These are phyloP conservation scores for Paecilomyces formosus DNA, from an alignment of 2,329 filamentous ascomycete genomes.

Conservation along the genomic window DNA sequence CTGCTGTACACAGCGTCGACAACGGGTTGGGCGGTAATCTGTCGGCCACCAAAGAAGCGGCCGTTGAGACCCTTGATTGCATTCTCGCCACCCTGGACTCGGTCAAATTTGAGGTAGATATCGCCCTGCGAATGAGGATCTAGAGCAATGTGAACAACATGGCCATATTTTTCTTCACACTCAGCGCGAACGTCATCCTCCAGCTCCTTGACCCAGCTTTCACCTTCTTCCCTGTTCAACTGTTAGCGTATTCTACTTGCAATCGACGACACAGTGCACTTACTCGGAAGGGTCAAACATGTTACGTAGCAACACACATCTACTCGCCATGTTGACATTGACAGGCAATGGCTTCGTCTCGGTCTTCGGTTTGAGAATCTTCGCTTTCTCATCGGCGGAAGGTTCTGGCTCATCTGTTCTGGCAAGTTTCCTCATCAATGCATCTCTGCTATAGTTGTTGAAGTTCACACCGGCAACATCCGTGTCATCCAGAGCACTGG, in stretches of 20 bases:
- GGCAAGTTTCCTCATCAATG: conserved; percentile 96
- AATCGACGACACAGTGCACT: conserved; percentile 32
- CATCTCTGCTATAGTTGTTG: conserved; percentile 98
- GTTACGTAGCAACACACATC: conserved; percentile 89
- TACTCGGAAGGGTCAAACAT: conserved; percentile 93
- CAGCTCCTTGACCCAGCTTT: conserved; percentile 84
- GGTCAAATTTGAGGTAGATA: conserved; percentile 97
- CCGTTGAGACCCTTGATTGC: conserved; percentile 97
- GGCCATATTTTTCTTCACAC: conserved; percentile 91
- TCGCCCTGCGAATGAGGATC: conserved; percentile 92
- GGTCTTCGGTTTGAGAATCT: conserved; percentile 69
- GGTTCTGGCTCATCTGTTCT: conserved; percentile 76
- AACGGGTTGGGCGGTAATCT: conserved; percentile 90
- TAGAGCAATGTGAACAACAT: conserved; percentile 93
- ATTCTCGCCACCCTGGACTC: conserved; percentile 89
- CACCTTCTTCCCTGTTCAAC: conserved; percentile 65
- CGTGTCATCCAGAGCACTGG: conserved; percentile 92
- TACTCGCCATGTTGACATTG: conserved; percentile 84
- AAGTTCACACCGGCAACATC: conserved; percentile 98
- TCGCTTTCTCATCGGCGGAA: conserved; percentile 57
- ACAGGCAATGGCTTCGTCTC: conserved; percentile 72
- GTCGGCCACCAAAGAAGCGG: conserved; percentile 85
- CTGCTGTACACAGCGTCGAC: conserved; percentile 98
- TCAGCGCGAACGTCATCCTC: conserved; percentile 89
- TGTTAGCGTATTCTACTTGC: conserved; percentile 23